phyloP scores from a whole-genome alignment of 208 protist species.

The Crithidia fasciculata region DNA sequence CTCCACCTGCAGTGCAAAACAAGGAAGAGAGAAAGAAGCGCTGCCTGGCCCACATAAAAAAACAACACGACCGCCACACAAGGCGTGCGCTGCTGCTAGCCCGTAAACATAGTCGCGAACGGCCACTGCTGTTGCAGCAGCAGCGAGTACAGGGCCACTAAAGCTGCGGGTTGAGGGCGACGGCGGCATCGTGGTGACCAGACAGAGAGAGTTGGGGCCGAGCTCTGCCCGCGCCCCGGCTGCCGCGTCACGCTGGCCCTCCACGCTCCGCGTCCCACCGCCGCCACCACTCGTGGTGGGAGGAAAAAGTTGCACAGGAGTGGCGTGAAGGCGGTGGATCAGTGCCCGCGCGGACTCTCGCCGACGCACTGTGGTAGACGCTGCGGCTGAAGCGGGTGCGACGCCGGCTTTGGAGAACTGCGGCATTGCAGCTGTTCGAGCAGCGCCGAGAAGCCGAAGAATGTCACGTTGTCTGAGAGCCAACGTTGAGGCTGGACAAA shows the following conservation, averaged over 20 bases:
- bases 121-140: not conserved
- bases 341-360: slow-evolving; percentile 54
- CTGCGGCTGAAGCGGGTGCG: not conserved
- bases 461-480: too few species aligned
- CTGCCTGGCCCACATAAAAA: slow-evolving; percentile 50
- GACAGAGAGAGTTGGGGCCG: slow-evolving; percentile 18
- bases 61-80: slow-evolving; percentile 54
- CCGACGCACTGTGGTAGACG: slow-evolving; percentile 8
- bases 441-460: too few species aligned
- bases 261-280: too few species aligned
- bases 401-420: too few species aligned
- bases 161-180: not conserved
- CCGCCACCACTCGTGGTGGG: not conserved
- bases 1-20: slow-evolving; percentile 51
- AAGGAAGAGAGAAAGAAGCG: slow-evolving; percentile 36
- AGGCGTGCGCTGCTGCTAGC: slow-evolving; percentile 51
- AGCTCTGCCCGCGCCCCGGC: slow-evolving; percentile 7
- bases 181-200: slow-evolving; percentile 5
- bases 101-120: slow-evolving; percentile 27
- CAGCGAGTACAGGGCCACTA: not conserved
- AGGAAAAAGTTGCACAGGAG: slow-evolving; percentile 52
- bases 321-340: slow-evolving; percentile 55
- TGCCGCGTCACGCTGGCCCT: not conserved
- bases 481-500: too few species aligned
- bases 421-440: too few species aligned